Base-by-base conservation (phyloP, 1,284 basidiomycete species). In the Peniophora sp. region DNA sequence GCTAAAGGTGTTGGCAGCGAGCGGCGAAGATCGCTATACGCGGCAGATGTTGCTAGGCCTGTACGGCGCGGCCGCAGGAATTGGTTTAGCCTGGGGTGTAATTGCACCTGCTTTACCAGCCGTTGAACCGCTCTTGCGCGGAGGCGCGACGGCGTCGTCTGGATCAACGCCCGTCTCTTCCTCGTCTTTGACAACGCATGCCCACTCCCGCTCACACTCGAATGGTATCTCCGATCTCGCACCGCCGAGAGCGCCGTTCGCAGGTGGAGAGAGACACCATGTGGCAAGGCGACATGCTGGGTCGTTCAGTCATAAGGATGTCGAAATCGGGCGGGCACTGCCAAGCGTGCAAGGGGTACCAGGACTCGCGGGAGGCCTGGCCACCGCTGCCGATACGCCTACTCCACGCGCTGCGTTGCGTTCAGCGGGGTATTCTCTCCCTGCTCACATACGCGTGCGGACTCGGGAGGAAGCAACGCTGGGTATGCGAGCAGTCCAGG, bases 301-400 rank as follows among this genome's bases (percentile, higher is more conserved):
- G 6, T 96, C 92, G 0, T 97, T 96, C 71, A 94, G 91, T 57
- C 85, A 79, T 34, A 88, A 92, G 62, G 93, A 97, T 63, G 87
- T 97, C 1, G 85, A 95, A 64, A 82, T 91, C 51, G 93, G 93
- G 35, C 90, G 85, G 66, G 74, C 80, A 50, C 69, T 96, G 55
- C 87, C 90, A 3, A 83, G 83, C 14, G 78, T 79, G 55, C 75
- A 79, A 39, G 72, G 72, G 49, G 45, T 55, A 3, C 60, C 61
- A 11, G 53, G 50, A 11, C 48, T 63, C 22, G 59, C 58, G 15
- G 57, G 52, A 3, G 59, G 60, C 3, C 41, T 64, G 35, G 48
- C 57, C 14, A 57, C 55, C 15, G 59, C 60, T 9, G 56, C 61
- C 5, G 59, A 73, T 27, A 71, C 71, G 12, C 70, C 73, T 6